phyloP scores from a whole-genome alignment of 1,284 basidiomycete species.

The Meira nashicola region DNA sequence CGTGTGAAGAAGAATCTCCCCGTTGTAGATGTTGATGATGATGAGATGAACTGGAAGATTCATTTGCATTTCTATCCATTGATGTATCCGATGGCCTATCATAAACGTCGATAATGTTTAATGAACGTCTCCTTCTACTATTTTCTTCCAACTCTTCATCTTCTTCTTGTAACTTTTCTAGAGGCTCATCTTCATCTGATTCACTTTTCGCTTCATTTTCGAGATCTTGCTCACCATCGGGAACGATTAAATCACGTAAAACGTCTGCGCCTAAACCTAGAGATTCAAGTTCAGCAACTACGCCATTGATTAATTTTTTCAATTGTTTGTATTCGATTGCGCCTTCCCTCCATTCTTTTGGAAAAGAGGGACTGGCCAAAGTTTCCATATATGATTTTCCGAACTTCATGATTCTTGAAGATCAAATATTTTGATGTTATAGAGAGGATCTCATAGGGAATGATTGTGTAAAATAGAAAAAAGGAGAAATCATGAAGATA shows the following conservation, averaged over 20 bases:
- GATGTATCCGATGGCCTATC: too few relatives aligned
- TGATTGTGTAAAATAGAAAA: background rate
- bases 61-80: too few relatives aligned
- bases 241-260: constrained; percentile 57
- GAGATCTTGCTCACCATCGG: constrained; percentile 19
- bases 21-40: background rate
- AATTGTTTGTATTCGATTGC: constrained; percentile 85
- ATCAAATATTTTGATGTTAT: background rate
- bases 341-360: constrained; percentile 68
- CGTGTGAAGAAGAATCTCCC: background rate
- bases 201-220: constrained; percentile 8
- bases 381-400: constrained; percentile 71
- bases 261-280: constrained; percentile 68
- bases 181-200: background rate
- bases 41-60: too few relatives aligned
- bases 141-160: constrained; percentile 14
- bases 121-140: too few relatives aligned
- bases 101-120: too few relatives aligned
- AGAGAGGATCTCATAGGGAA: background rate
- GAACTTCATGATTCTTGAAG: constrained; percentile 65
- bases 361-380: constrained; percentile 62
- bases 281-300: constrained; percentile 72
- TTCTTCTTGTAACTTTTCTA: background rate
- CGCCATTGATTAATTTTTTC: constrained; percentile 85
- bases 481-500: background rate